Base-by-base conservation (phyloP, 176 grass and related monocot genomes). In the Puya raimondii region DNA sequence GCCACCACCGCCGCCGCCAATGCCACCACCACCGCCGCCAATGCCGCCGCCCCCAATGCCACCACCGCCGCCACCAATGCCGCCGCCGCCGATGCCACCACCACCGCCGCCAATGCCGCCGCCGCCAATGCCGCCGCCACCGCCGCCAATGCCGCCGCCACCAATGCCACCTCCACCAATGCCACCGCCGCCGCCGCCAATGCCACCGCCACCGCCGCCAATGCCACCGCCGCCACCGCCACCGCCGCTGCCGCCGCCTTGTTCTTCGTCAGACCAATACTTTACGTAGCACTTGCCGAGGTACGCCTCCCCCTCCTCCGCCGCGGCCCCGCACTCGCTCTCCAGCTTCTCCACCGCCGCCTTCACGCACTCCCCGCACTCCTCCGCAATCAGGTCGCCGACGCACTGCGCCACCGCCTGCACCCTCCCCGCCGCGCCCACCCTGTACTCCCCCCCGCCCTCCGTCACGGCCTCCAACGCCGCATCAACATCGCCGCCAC, bases 351-450 rank as follows among this genome's bases (percentile, higher is more conserved):
- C 75, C 12, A 80, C 58, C 0, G 92, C 88, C 7, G 82, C 85
- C 9, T 66, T 66, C 21, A 96, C 92, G 69, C 92, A 96, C 51
- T 89, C 83, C 16, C 84, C 73, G 81, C 92, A 96, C 12, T 66
- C 70, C 78, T 78, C 84, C 26, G 69, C 85, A 27, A 13, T 67
- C n/a, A 91, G 88, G 70, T 96, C 92, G 2, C 88, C 92, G 0
- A 89, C 92, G 73, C 92, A 96, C 88, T 96, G 92, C 10, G 88
- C 90, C 83, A 91, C 83, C 54, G 92, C 92, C 88, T 91, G 92
- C 47, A 96, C 88, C 58, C 61, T 80, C 0, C 88, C 85, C 0
- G 85, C 82, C 0, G 83, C 85, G 0, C 92, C 92, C 1, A 87
- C 80, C 9, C 92, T 85, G 78, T 78, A 96, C 1, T 74, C 75